Evolutionary conservation across 2,329 filamentous ascomycete genomes (phyloP).

Genomic region (Hypoxylon sp.): DNA sequence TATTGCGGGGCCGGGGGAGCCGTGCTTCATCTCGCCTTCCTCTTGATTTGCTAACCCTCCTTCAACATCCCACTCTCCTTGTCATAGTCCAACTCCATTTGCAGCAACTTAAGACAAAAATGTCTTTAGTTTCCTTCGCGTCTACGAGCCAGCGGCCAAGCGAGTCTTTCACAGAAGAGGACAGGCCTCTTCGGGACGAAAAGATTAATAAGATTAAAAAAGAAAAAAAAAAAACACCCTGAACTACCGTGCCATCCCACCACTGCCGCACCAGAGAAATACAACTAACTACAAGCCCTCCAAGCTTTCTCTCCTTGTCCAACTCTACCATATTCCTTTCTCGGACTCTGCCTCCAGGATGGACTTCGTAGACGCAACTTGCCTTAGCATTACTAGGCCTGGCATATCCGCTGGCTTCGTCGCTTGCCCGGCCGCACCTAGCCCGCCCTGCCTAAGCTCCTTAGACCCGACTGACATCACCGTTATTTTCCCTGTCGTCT

Average conservation of each 20-base stretch:
- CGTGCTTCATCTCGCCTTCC: constrained; percentile 21
- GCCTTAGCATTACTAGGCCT: constrained; percentile 20
- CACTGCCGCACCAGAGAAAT: constrained; percentile 5
- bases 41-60: constrained; percentile 28
- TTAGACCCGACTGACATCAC: constrained; percentile 43
- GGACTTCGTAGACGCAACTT: constrained; percentile 18
- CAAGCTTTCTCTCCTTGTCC: neutral
- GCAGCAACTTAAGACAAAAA: constrained; percentile 32
- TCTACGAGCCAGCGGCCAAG: too few relatives aligned
- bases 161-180: too few relatives aligned
- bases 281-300: neutral
- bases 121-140: constrained; percentile 13
- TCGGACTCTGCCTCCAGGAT: constrained; percentile 21
- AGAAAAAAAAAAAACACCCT: too few relatives aligned
- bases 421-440: constrained; percentile 15
- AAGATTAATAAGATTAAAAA: too few relatives aligned
- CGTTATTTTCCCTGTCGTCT: constrained; percentile 23
- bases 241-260: constrained; percentile 24
- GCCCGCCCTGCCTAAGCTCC: constrained; percentile 20
- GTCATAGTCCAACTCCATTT: constrained; percentile 21
- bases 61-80: constrained; percentile 32
- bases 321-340: constrained; percentile 2
- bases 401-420: constrained; percentile 24
- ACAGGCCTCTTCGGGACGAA: too few relatives aligned
- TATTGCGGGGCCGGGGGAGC: constrained; percentile 26